A percentile compares a stretch with the other conserved stretches of the same genome.
Evolutionary conservation across 2,329 filamentous ascomycete genomes (phyloP).

Genomic region (Aspergillus niger): DNA sequence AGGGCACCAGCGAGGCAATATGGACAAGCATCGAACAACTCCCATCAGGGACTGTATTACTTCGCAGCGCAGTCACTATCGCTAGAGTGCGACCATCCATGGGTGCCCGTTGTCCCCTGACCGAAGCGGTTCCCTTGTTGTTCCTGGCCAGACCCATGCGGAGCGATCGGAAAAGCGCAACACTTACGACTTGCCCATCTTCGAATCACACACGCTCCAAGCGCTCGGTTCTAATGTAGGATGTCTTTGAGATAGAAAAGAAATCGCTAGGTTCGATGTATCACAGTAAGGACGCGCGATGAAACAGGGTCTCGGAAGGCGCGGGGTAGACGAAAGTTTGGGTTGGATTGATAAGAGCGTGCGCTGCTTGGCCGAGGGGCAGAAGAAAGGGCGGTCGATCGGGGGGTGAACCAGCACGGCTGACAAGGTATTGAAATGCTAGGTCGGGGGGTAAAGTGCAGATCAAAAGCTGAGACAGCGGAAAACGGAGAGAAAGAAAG

Average conservation of each 20-base stretch:
- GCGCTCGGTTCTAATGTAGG: not conserved
- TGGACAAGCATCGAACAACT: not conserved
- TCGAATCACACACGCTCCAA: slow-evolving; percentile 21
- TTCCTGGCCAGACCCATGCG: slow-evolving; percentile 9
- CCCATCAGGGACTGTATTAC: not conserved
- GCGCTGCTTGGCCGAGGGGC: slow-evolving; percentile 12
- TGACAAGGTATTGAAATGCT: not conserved
- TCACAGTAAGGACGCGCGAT: not conserved
- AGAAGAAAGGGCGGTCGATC: not conserved
- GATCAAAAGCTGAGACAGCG: not conserved
- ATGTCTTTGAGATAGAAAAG: not conserved
- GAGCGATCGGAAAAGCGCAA: slow-evolving; percentile 11
- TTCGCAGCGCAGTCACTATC: not conserved
- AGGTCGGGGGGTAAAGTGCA: not conserved
- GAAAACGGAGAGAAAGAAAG: not conserved
- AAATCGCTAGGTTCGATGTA: not conserved
- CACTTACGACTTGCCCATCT: slow-evolving; percentile 44
- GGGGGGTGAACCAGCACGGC: not conserved
- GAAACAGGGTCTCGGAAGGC: slow-evolving; percentile 20
- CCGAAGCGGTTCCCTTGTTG: not conserved
- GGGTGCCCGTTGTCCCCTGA: not conserved
- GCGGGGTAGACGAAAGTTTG: slow-evolving; percentile 21
- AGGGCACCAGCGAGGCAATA: too few relatives aligned
- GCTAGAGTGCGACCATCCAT: not conserved
- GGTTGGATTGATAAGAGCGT: slow-evolving; percentile 24